Base-by-base conservation (phyloP, 768 basidiomycete species). In the Hysterangium stoloniferum region DNA sequence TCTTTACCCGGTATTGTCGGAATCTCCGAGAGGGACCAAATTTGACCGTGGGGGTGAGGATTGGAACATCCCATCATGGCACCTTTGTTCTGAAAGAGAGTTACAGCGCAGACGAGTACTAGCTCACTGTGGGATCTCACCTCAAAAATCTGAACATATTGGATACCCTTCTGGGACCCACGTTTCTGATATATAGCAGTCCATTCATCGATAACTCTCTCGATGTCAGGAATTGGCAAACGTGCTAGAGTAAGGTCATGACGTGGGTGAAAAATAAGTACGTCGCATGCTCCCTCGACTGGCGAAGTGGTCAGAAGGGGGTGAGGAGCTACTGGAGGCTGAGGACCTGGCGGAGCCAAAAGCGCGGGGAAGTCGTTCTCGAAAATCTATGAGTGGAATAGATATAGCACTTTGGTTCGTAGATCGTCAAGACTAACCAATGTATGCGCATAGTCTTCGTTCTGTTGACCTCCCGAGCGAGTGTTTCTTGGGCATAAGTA, bases 31-130 rank as follows among this genome's bases (percentile, higher is more conserved):
- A 84, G 65, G 3, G 88, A 85, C 87, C 90, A 91, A 13, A 83
- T 79, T 65, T 96, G 93, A 19, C 91, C 89, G 63, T 95, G 93
- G 0, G 93, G 91, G 63, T 95, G 93, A 22, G 91, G 89, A 61
- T 94, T 95, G 6, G 86, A 90, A 61, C 90, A 94, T 9, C 93
- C 93, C 93, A 94, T 94, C 72, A 91, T 92, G 2, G 83, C 67
- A 2, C 93, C 93, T 67, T 93, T 94, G 65, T 92, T 93, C 84
- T 91, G 57, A 33, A 57, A 57, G 15, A 2, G n/a, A 19, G 25
- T 9, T 25, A 19, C 20, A 35, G 37, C 34, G 13, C 9, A 34
- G 17, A 34, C 17, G 33, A 34, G 33, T 9, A 9, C 9, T 9
- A n/a, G 48, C 61, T 61, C 61, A 62, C 40, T 42, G 17, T 6